These are phyloP conservation scores for Ceratorhiza oryzae-sativae DNA, from an alignment of 1,284 basidiomycete genomes.

Conservation along the genomic window DNA sequence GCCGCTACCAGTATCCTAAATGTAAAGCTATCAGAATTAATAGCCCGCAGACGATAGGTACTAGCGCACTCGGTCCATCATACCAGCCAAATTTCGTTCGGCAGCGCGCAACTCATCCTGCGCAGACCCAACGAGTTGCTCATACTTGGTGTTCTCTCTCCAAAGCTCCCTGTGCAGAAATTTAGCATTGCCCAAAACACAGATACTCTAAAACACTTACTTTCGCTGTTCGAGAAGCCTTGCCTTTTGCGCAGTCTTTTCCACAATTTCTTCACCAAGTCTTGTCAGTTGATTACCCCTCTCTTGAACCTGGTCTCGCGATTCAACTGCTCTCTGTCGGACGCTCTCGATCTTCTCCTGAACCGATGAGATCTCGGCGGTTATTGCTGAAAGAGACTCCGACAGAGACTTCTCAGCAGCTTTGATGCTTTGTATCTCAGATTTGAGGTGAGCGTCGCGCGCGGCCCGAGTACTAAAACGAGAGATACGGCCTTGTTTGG, in stretches of 20 bases:
- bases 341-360: constrained; percentile 62
- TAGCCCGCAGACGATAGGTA: not conserved
- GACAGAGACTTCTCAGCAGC: constrained; percentile 56
- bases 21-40: not conserved
- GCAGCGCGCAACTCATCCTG: constrained; percentile 80
- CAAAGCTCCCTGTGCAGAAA: constrained; percentile 69
- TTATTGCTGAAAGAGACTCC: constrained; percentile 58
- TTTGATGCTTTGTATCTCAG: constrained; percentile 75
- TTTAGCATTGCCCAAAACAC: not conserved
- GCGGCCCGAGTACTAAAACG: constrained; percentile 86
- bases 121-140: constrained; percentile 77
- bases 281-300: constrained; percentile 73
- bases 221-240: constrained; percentile 83
- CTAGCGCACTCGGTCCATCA: constrained; percentile 89
- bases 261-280: constrained; percentile 68
- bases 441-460: constrained; percentile 77
- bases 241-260: constrained; percentile 74
- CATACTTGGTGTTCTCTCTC: constrained; percentile 92
- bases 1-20: constrained; percentile 87
- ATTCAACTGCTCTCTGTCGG: constrained; percentile 65
- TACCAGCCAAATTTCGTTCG: constrained; percentile 80
- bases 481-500: constrained; percentile 86
- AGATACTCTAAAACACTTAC: no score
- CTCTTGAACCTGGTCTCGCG: constrained; percentile 76
- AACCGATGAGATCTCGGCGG: constrained; percentile 58